phyloP scores from a whole-genome alignment of 2,329 filamentous ascomycete species.

The Fonsecaea pedrosoi region DNA sequence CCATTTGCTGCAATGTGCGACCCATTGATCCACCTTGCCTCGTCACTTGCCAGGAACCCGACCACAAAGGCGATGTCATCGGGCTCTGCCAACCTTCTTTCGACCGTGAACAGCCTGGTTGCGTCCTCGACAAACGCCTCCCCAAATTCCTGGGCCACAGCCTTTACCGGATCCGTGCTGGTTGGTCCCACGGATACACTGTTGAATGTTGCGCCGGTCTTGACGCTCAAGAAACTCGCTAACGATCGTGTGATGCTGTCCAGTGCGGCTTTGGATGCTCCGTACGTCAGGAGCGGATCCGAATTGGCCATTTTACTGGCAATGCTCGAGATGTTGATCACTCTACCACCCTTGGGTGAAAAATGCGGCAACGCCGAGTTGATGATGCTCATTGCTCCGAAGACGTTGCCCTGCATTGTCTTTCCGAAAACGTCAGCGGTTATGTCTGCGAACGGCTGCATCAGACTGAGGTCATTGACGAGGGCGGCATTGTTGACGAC shows the following conservation, averaged over 20 bases:
- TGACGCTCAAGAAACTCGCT: constrained; percentile 16
- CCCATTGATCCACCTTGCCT: constrained; percentile 58
- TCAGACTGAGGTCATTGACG: constrained; percentile 15
- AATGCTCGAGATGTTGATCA: constrained; percentile 33
- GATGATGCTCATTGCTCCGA: constrained; percentile 26
- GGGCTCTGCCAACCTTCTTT: constrained; percentile 50
- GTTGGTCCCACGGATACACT: constrained; percentile 19
- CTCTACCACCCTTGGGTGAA: constrained; percentile 22
- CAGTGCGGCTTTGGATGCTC: constrained; percentile 44
- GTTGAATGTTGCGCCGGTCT: constrained; percentile 25
- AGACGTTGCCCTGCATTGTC: constrained; percentile 29
- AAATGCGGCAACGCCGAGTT: constrained; percentile 23
- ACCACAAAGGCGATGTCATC: constrained; percentile 58
- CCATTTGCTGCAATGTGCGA: constrained; percentile 47
- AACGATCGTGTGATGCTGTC: constrained; percentile 37
- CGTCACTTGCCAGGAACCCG: constrained; percentile 54
- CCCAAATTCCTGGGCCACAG: constrained; percentile 52
- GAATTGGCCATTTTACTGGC: constrained; percentile 12
- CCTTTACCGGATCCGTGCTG: constrained; percentile 45
- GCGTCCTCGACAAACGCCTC: constrained; percentile 53
- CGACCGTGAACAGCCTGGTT: constrained; percentile 46
- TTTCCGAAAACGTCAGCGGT: constrained; percentile 16
- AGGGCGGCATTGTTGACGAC: constrained; percentile 28
- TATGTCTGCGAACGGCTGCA: constrained; percentile 12
- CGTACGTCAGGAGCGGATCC: constrained; percentile 33